Conservation (phyloP, 139 green algal genomes). For the Chlamydomonas applanata region DNA sequence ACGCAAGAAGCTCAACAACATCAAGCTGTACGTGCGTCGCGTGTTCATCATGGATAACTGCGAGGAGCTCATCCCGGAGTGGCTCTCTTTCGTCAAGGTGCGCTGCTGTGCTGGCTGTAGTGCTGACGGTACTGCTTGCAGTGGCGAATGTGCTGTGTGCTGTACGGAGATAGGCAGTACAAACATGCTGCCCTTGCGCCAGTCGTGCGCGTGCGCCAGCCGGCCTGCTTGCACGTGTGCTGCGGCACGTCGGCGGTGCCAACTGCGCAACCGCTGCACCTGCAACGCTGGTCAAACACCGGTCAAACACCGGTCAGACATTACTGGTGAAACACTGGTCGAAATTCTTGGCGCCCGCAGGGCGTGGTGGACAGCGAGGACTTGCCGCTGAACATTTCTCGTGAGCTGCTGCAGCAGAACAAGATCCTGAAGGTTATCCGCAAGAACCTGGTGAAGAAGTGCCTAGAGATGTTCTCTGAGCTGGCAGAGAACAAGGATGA, state of each 20-base stretch:
- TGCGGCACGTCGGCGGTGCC: too few species aligned
- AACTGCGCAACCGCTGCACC: too few species aligned
- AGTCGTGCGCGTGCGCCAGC: too few species aligned
- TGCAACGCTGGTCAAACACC: too few species aligned
- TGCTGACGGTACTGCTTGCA: too few species aligned
- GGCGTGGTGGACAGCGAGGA: conserved; percentile 98
- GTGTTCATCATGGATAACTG: conserved; percentile 99
- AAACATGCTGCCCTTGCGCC: too few species aligned
- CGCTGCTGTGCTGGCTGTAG: too few species aligned
- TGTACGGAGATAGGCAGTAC: too few species aligned
- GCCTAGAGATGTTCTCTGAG: conserved; percentile 94
- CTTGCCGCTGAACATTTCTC: conserved; percentile 98
- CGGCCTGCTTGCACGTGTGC: too few species aligned
- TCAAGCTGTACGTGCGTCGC: conserved; percentile 98
- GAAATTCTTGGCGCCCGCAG: conserved; percentile 20
- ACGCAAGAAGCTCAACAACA: conserved; percentile 95
- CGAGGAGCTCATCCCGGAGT: conserved; percentile 62
- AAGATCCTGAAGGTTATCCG: conserved; percentile 99
- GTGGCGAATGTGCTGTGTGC: too few species aligned
- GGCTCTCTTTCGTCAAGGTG: conserved; percentile 11
- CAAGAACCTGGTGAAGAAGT: conserved; percentile 99
- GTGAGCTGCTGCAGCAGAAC: conserved; percentile 99
- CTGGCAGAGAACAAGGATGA: conserved; percentile 99
- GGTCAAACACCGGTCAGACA: conserved; percentile 9
- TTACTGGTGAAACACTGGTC: not conserved